These are phyloP conservation scores for Fermentozyma sake DNA, from an alignment of 1,139 yeast genomes.

Conservation along the genomic window DNA sequence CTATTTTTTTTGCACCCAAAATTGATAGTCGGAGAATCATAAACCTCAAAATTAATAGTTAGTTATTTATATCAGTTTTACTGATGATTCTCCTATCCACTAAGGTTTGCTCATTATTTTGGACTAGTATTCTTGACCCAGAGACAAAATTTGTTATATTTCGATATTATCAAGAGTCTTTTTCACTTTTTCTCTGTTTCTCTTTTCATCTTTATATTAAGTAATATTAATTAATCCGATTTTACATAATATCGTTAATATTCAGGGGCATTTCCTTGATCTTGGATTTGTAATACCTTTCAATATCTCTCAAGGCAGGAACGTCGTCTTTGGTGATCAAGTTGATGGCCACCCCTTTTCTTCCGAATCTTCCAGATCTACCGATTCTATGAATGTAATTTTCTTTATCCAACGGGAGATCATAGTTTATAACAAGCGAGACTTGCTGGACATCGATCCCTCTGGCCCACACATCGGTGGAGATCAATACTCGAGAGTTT, in stretches of 20 bases:
- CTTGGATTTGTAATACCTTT: conserved; percentile 69
- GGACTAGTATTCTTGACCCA: too few species aligned
- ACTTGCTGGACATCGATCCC: conserved; percentile 98
- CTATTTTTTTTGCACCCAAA: too few species aligned
- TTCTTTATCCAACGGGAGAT: conserved; percentile 79
- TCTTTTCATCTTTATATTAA: not conserved
- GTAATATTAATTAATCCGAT: not conserved
- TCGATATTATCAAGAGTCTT: too few species aligned
- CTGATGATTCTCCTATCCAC: too few species aligned
- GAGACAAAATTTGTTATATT: not conserved
- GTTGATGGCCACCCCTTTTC: conserved; percentile 93
- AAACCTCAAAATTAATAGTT: too few species aligned
- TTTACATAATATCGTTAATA: conserved; percentile 44
- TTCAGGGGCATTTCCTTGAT: conserved; percentile 88
- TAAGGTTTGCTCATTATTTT: too few species aligned
- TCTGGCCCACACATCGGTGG: conserved; percentile 97
- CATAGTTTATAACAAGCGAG: conserved; percentile 91
- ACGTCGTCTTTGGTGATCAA: conserved; percentile 73
- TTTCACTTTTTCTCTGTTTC: too few species aligned
- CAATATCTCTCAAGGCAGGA: conserved; percentile 60
- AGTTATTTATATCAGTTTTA: too few species aligned
- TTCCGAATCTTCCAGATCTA: conserved; percentile 91
- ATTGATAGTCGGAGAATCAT: too few species aligned
- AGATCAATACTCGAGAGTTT: conserved; percentile 76
- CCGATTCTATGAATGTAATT: conserved; percentile 94